phyloP scores from a whole-genome alignment of 192 early-diverging fungal species.

The Dissophora ornata region DNA sequence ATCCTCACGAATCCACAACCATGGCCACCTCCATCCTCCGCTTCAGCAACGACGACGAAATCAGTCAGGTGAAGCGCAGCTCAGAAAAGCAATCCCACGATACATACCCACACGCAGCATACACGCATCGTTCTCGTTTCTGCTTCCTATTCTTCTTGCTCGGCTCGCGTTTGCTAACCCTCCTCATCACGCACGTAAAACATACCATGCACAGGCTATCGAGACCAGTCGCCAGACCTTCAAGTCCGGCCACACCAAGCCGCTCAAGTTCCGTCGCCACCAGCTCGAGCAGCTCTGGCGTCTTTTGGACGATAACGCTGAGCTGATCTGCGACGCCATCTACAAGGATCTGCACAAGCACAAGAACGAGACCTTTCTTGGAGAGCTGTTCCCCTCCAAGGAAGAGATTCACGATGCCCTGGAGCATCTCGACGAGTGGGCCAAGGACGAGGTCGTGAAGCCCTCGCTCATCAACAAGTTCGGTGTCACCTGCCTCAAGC shows the following conservation, averaged over 20 bases:
- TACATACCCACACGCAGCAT: too few species aligned
- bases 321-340: constrained; percentile 31
- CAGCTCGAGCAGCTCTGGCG: constrained; percentile 52
- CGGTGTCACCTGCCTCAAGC: constrained; percentile 60
- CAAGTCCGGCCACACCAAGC: constrained; percentile 38
- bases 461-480: constrained; percentile 61
- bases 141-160: too few species aligned
- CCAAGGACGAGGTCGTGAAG: constrained; percentile 59
- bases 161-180: too few species aligned
- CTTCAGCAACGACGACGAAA: constrained; percentile 8
- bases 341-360: constrained; percentile 54
- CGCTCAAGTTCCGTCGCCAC: constrained; percentile 57
- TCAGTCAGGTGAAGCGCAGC: constrained; percentile 2
- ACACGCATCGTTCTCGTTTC: too few species aligned
- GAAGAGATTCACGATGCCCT: constrained; percentile 58
- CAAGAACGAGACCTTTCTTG: constrained; percentile 38
- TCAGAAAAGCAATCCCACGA: too few species aligned
- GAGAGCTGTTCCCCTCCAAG: constrained; percentile 47
- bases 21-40: constrained; percentile 14
- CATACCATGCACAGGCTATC: constrained; percentile 26
- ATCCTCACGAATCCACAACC: background rate
- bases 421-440: constrained; percentile 73
- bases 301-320: constrained; percentile 48
- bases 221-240: constrained; percentile 44
- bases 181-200: too few species aligned